Evolutionary conservation across 179 eudicot species (phyloP), one percentile per base, ranked within the genome.

Genomic region (Vitellaria paradoxa): DNA sequence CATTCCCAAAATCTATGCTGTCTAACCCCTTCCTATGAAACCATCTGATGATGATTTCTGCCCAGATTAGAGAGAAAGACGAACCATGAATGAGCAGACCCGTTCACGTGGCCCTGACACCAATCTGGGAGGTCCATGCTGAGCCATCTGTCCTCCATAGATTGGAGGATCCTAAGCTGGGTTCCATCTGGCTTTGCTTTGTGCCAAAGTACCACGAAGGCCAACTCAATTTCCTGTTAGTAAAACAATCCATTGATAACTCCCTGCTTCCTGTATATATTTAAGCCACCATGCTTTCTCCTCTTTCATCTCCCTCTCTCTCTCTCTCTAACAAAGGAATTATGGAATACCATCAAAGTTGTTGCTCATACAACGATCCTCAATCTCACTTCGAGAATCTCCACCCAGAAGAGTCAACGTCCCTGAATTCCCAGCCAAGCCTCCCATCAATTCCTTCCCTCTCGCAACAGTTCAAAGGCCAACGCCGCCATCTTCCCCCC

Each of bases 381-480:
- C 77, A 57, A 72, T 62, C 72, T 70, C 72, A 75, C 63, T 62
- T 66, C 53, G 40, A 65, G 37, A 46, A 68, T 45, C 63, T 65
- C 20, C 78, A 30, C 17, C 69, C 2, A 30, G 37, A 59, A 71
- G 60, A 50, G 67, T 76, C 80, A 65, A 42, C 78, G 47, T 62
- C 74, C 73, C 66, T 76, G 21, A n/a, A 70, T 77, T 60, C 81
- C 79, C 85, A 82, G 59, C 83, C 57, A 72, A 89, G 89, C 75
- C 82, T 86, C 37, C 86, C 81, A 57, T 86, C 93, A 65, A 52
- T 89, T 65, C 89, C 89, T 73, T 87, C 92, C 62, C 88, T 82
- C 15, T 63, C 88, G 13, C 57, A 64, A 59, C 83, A 49, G 30
- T 42, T 30, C 14, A 24, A 60, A 47, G 47, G 20, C 9, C 64